Base-by-base conservation (phyloP, 768 basidiomycete genomes). In the Russula abietina region DNA sequence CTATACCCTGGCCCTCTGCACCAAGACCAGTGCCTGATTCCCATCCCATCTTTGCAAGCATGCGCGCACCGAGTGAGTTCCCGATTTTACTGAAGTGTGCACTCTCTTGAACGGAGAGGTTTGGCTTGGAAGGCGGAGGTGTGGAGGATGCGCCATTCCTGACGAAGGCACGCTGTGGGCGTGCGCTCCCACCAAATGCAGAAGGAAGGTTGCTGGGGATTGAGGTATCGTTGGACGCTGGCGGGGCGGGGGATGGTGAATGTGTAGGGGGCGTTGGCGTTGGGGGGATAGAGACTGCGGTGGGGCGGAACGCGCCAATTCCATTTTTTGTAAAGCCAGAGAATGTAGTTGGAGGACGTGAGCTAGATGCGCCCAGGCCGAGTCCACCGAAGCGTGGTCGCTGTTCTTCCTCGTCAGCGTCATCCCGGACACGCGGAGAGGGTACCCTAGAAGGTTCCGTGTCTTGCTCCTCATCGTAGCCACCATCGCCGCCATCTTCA, bases 41-140 rank as follows among this genome's bases (percentile, higher is more conserved):
- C 96, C 97, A 99, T 9, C 97, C 97, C 88, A 95, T 94, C 77
- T 95, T 98, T 33, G 83, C 83, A 26, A 99, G 83, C 83, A 98
- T 85, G 60, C 87, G 87, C 22, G 95, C 90, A 68, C 94, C 96
- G 64, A 93, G 87, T 0, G 88, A 80, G 17, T 84, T 81, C 46
- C 82, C 78, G 14, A 98, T 79, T 68, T 89, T 91, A 65, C 76
- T 79, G 73, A 99, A 96, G 71, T 98, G 95, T n/a, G 80, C 78
- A 61, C 80, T 77, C 69, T 98, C 95, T 19, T 79, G 69, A 1
- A 83, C 75, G 22, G 81, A 82, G 22, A 97, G 80, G 4, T 79
- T 77, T 3, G 79, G 76, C 3, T 78, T 75, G 19, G 81, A 75
- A 54, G 81, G 81, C 1, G 81, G 73, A 5, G 68, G 62, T 8